Evolutionary conservation across 225 moss, liverwort and hornwort genomes (phyloP), one percentile per base, ranked within the genome.

Genomic region (Pleurozium schreberi): DNA sequence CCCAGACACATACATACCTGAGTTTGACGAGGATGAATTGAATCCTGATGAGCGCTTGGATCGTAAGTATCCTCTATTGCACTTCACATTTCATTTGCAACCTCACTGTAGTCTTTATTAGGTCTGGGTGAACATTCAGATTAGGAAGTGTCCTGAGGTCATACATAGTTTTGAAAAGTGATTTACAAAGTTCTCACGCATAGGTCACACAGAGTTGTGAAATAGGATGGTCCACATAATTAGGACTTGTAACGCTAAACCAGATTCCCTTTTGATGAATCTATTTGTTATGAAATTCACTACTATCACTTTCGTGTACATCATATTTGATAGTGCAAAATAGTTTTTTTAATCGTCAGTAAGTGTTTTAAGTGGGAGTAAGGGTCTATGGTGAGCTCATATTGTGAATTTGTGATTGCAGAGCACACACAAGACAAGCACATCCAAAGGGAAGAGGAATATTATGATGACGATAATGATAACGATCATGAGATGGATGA

Each of bases 11-110:
- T 98, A 97, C 42, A 90, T 98, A 12, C 96, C 97, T 87, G 98
- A 98, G 63, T 96, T 93, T 89, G 96, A 98, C 84, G 98, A 98
- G 90, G 98, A 97, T 91, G 96, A 96, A 70, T 20, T 93, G 34
- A 96, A 98, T 86, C 97, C 96, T 26, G 98, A 98, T 84, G 97
- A 97, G 90, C 97, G 98, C 80, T 92, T 98, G 92, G 96, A 98
- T 86, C 97, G 96, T 98, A 92, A 96, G 96, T 95, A 49, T 64
- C 38, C 33, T 86, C 14, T n/a, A 34, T 80, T 63, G 53, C 73
- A 34, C 43, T 42, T 25, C 19, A 36, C 55, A 27, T 89, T 84
- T 63, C 52, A 71, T 82, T 69, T 76, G 26, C 38, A 63, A 69
- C 43, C 31, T n/a, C 68, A 40, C 43, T 31, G 30, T 16, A 40